A percentile compares a stretch with the other conserved stretches of the same genome.
These are phyloP conservation scores for Nemania serpens DNA, from an alignment of 2,329 filamentous ascomycete species.

Conservation along the genomic window DNA sequence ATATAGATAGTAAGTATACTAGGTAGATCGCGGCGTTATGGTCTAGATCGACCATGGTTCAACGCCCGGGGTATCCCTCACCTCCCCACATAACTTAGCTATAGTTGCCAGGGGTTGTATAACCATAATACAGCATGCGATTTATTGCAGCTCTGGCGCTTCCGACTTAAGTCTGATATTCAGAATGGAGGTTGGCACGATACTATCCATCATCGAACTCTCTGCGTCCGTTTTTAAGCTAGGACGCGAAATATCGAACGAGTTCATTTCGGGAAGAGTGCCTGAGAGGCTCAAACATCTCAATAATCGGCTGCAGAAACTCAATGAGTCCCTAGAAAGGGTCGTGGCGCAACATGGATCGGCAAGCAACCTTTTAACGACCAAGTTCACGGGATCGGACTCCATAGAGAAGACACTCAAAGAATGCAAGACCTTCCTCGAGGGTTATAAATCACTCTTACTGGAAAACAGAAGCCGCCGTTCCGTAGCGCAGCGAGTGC, in stretches of 20 bases:
- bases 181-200: conserved; percentile 33
- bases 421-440: conserved; percentile 34
- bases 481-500: conserved; percentile 20
- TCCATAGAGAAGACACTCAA: conserved; percentile 30
- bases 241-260: conserved; percentile 27
- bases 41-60: conserved; percentile 5
- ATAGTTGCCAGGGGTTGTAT: not conserved
- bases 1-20: not conserved
- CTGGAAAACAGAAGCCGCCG: conserved; percentile 9
- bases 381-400: conserved; percentile 19
- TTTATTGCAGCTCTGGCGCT: conserved; percentile 14
- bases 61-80: not conserved
- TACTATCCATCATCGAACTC: conserved; percentile 32
- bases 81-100: conserved; percentile 10
- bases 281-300: conserved; percentile 30
- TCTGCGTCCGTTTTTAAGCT: conserved; percentile 32
- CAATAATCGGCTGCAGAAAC: conserved; percentile 30
- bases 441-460: conserved; percentile 30
- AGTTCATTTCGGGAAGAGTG: conserved; percentile 30
- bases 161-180: conserved; percentile 17
- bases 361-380: conserved; percentile 19
- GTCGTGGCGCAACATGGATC: conserved; percentile 22
- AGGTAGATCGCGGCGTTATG: not conserved
- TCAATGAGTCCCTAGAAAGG: conserved; percentile 26
- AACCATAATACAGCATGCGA: conserved; percentile 14